Evolutionary conservation across 768 basidiomycete species (phyloP), one percentile per base, ranked within the genome.

Genomic region (Neoboletus magnificus): DNA sequence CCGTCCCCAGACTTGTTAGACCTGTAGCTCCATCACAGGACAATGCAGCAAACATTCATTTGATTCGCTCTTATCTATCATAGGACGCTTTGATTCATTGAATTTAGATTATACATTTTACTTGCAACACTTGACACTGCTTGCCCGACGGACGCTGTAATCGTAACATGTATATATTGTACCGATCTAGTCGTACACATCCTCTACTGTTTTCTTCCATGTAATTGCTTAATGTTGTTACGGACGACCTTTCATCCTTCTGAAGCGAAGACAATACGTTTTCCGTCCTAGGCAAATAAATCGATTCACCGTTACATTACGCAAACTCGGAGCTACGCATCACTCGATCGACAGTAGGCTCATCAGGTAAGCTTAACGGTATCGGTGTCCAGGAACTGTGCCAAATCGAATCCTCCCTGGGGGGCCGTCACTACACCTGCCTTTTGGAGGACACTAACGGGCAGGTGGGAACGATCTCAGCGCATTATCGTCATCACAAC

Each of bases 391-490:
- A 91, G 76, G 61, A 91, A 91, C 32, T 77, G 62, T 5, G 68
- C 71, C n/a, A 84, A 63, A 23, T 80, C 66, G 67, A 85, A 85
- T 2, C 81, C 84, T 9, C 77, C 79, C 37, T 76, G 78, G 12
- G 82, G 79, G 4, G 64, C 58, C 12, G 71, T 68, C 45, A 93
- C 80, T 11, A 88, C 89, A 7, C 90, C 88, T 5, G 92, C 91
- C 64, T 86, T 82, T 63, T 85, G 81, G 22, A 95, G 79, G 20
- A 86, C 77, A 48, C 91, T 93, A 27, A 27, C n/a, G 13, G 16
- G 25, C 52, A 54, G 54, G 16, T 54, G 46, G 23, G 39, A 60
- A 50, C 5, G 13, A 48, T 1, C 22, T 55, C 27, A 58, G 46
- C 27, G 27, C 48, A 37, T 40, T 51, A 15, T 42, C 32, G 12